Conservation (phyloP, 2,329 filamentous ascomycete species). For the Hypoxylon sp. region DNA sequence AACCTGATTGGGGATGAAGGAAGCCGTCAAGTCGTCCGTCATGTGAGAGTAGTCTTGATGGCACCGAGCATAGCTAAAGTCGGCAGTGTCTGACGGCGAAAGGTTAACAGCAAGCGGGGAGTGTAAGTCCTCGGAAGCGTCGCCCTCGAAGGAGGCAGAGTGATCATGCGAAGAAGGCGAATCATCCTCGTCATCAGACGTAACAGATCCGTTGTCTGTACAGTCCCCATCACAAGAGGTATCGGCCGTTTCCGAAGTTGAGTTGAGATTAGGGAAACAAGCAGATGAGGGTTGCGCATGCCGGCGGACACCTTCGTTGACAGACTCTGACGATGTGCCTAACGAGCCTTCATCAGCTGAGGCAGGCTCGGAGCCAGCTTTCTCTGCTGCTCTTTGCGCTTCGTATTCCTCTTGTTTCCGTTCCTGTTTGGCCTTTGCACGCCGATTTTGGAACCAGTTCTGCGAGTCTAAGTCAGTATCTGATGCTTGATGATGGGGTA, state of each 20-base stretch:
- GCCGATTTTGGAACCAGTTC: conserved; percentile 78
- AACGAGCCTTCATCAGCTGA: conserved; percentile 45
- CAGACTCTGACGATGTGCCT: conserved; percentile 40
- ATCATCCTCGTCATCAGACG: conserved; percentile 28
- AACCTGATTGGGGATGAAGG: conserved; percentile 23
- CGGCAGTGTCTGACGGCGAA: conserved; percentile 31
- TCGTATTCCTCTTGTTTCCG: conserved; percentile 66
- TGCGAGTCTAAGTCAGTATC: conserved; percentile 50
- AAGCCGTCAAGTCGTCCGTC: conserved; percentile 33
- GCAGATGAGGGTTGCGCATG: conserved; percentile 54
- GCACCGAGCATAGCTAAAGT: conserved; percentile 35
- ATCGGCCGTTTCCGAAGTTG: conserved; percentile 39
- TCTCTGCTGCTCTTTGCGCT: conserved; percentile 56
- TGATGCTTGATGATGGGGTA: conserved; percentile 7
- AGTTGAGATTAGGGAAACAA: conserved; percentile 49
- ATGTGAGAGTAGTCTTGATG: conserved; percentile 35
- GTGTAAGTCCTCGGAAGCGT: conserved; percentile 39
- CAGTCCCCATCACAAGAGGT: conserved; percentile 37
- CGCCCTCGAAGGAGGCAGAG: conserved; percentile 28
- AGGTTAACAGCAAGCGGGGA: conserved; percentile 44
- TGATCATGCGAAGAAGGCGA: conserved; percentile 31
- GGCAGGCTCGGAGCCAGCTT: conserved; percentile 52
- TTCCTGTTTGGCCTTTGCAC: conserved; percentile 74
- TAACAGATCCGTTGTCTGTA: conserved; percentile 29
- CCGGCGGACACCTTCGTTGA: conserved; percentile 49